Percentiles rank a stretch among this genome's conserved stretches.
Conservation (phyloP, 164 flowering plant genomes). For the Macadamia tetraphylla region DNA sequence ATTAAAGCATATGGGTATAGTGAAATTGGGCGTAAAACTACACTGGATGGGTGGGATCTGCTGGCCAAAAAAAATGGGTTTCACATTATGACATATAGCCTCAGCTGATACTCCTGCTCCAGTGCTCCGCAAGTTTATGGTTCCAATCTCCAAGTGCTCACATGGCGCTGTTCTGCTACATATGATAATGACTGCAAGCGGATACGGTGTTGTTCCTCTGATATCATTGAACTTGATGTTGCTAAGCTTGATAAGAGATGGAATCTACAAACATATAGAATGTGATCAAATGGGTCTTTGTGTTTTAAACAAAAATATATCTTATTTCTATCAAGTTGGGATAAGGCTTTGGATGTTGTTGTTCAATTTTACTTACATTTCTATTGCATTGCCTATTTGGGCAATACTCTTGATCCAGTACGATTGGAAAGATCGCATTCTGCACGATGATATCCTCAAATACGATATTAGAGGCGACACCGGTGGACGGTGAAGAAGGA, state of each 20-base stretch:
- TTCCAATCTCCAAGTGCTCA: constrained; percentile 12
- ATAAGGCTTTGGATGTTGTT: no score
- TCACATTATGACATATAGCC: constrained; percentile 11
- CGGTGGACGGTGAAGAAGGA: constrained; percentile 22
- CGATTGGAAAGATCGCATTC: constrained; percentile 33
- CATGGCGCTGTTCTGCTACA: constrained; percentile 25
- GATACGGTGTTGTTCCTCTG: constrained; percentile 21
- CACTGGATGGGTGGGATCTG: constrained; percentile 9
- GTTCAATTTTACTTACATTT: constrained; percentile 10
- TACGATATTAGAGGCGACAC: constrained; percentile 22
- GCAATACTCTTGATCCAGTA: constrained; percentile 56
- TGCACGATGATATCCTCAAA: constrained; percentile 38
- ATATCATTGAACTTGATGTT: constrained; percentile 21
- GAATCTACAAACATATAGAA: constrained; percentile 11
- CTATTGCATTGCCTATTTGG: constrained; percentile 29
- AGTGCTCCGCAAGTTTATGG: constrained; percentile 21
- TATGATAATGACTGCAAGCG: constrained; percentile 15
- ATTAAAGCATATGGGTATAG: no score
- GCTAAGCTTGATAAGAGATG: constrained; percentile 32
- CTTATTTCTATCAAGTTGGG: no score
- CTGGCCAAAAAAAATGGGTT: not conserved
- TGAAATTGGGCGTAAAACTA: no score
- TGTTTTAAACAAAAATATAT: no score
- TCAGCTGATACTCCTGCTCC: constrained; percentile 14
- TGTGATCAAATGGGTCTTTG: no score